phyloP scores from a whole-genome alignment of 2,329 filamentous ascomycete genomes.

The Myotisia sp. region DNA sequence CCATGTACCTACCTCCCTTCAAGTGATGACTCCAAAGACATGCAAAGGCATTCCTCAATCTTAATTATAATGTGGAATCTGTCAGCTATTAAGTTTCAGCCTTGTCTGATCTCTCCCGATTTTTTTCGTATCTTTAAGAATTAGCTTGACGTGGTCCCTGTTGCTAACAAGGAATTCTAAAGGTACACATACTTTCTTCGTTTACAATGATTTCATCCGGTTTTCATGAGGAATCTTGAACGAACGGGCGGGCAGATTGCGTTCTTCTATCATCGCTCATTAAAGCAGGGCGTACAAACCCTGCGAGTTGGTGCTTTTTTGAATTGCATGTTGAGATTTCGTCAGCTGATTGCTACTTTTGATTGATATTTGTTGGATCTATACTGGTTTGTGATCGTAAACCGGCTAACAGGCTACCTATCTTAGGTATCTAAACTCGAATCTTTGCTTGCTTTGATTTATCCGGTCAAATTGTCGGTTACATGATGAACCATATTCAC shows the following conservation, averaged over 20 bases:
- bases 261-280: conserved; percentile 37
- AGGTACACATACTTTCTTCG: too few species aligned
- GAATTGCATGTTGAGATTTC: conserved; percentile 54
- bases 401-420: too few species aligned
- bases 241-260: conserved; percentile 56
- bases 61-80: conserved; percentile 52
- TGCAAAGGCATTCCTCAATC: conserved; percentile 55
- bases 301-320: conserved; percentile 39
- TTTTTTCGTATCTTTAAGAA: conserved; percentile 3
- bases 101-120: conserved; percentile 44
- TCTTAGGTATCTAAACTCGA: too few species aligned
- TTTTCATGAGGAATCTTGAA: conserved; percentile 48
- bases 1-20: conserved; percentile 19
- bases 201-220: too few species aligned
- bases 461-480: conserved; percentile 26
- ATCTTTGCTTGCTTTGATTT: conserved; percentile 9
- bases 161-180: conserved; percentile 9
- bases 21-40: conserved; percentile 49
- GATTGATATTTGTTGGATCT: conserved; percentile 10
- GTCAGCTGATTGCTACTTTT: conserved; percentile 42
- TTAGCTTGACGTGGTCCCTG: conserved; percentile 20
- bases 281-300: conserved; percentile 49
- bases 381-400: conserved; percentile 18
- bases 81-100: conserved; percentile 51
- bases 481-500: conserved; percentile 58